Evolutionary conservation across 192 early-diverging fungal species (phyloP).

Genomic region (Coemansia sp.): DNA sequence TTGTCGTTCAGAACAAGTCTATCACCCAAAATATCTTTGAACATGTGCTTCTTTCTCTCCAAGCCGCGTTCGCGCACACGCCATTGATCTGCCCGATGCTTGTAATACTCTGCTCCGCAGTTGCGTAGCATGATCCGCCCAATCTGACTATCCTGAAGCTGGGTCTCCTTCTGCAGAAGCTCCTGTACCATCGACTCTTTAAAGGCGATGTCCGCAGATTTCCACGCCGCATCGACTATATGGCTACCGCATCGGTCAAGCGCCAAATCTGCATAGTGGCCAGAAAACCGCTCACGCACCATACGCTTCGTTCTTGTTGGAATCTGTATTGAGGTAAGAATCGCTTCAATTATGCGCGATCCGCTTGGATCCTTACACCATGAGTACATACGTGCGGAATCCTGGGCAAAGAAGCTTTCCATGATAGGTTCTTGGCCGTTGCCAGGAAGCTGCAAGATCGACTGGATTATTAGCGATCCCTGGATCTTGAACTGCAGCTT

Average conservation of each 20-base stretch:
- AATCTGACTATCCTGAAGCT: constrained; percentile 62
- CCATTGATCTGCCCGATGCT: constrained; percentile 76
- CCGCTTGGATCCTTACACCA: constrained; percentile 69
- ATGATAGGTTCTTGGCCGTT: constrained; percentile 61
- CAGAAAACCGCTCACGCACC: constrained; percentile 57
- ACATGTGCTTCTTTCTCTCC: constrained; percentile 76
- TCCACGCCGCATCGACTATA: constrained; percentile 79
- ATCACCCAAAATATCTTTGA: constrained; percentile 56
- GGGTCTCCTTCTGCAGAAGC: constrained; percentile 58
- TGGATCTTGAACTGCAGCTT: constrained; percentile 60
- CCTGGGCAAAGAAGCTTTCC: constrained; percentile 34
- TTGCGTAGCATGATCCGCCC: constrained; percentile 77
- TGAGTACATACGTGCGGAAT: constrained; percentile 5
- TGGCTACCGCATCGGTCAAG: constrained; percentile 76
- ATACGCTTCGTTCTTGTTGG: constrained; percentile 66
- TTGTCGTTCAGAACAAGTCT: too few relatives aligned
- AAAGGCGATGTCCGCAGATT: constrained; percentile 63
- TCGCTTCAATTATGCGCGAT: constrained; percentile 72
- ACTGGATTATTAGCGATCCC: constrained; percentile 68
- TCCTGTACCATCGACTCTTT: constrained; percentile 72
- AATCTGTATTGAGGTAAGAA: constrained; percentile 61
- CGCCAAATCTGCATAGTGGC: constrained; percentile 62
- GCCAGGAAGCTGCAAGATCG: constrained; percentile 61
- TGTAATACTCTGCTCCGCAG: constrained; percentile 76
- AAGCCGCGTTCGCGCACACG: constrained; percentile 67